Evolutionary conservation across 139 green algal species (phyloP), one percentile per base, ranked within the genome.

Genomic region (Raphidocelis subcapitata): DNA sequence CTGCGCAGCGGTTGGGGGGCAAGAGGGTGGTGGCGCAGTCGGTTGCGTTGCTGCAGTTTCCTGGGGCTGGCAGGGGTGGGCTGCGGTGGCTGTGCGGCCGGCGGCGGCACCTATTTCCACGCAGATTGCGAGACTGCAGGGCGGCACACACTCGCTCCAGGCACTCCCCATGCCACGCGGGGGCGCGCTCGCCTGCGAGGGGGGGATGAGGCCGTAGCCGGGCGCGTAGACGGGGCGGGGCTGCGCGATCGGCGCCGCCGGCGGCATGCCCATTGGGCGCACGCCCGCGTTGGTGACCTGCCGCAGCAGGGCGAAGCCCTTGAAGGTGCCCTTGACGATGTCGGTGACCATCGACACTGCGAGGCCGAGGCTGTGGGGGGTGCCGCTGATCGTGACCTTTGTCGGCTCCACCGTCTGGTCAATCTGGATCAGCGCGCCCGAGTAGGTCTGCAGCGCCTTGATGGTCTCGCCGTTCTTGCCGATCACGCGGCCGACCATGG

Each of bases 381-480:
- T 86, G 21, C 86, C 86, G n/a, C 71, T 81, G 46, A 91, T 81
- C 16, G 86, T 87, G 67, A 91, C 75, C 55, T 80, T 72, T 35
- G 70, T 79, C 18, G 78, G 78, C 46, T 84, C 79, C 21, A 79
- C 74, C 26, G 70, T 80, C 31, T 84, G 79, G 72, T 84, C 79
- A 36, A 84, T 84, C 73, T 83, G 76, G 54, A 97, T 96, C 49
- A 92, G 86, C 12, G 86, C 86, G n/a, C 89, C 88, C 5, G 85
- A 95, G 54, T 92, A 88, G 24, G 82, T 85, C 74, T 98, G 92
- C 73, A 98, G 82, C 20, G 85, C 79, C 79, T 95, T 94, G 84
- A 97, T 96, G 3, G 90, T 96, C 62, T 97, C 92, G 23, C 93
- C 93, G 59, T 91, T 88, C 79, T 93, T 95, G 56, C 93, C 93